phyloP scores from a whole-genome alignment of 495 filamentous ascomycete species.

The Lichenothelia convexa region DNA sequence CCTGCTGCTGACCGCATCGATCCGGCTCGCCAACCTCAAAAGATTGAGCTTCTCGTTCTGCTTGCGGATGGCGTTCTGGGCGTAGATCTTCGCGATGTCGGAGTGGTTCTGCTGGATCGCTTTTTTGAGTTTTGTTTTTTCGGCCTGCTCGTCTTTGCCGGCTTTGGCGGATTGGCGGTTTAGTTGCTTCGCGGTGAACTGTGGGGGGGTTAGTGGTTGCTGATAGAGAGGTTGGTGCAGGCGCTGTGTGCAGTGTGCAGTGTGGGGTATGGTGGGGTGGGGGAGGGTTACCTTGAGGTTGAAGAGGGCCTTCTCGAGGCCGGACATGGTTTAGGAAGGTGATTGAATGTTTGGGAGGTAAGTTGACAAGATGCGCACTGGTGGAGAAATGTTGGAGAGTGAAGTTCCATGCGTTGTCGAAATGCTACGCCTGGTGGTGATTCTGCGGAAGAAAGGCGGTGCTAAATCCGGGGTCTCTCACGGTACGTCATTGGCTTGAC shows the following conservation, averaged over 20 bases:
- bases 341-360: background rate
- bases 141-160: slow-evolving; percentile 59
- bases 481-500: too few species aligned
- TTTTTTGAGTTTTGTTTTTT: slow-evolving; percentile 73
- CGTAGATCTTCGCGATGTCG: slow-evolving; percentile 67
- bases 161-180: slow-evolving; percentile 67
- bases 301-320: slow-evolving; percentile 46
- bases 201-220: slow-evolving; percentile 3
- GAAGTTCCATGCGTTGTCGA: too few species aligned
- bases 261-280: background rate
- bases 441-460: too few species aligned
- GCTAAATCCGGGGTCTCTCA: too few species aligned
- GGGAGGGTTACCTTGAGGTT: slow-evolving; percentile 35
- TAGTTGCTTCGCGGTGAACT: slow-evolving; percentile 76
- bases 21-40: slow-evolving; percentile 35
- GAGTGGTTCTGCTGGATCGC: slow-evolving; percentile 45
- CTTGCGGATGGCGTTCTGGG: slow-evolving; percentile 71
- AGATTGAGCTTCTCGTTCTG: slow-evolving; percentile 49
- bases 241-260: too few species aligned
- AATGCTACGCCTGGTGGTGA: too few species aligned
- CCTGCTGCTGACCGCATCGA: slow-evolving; percentile 42
- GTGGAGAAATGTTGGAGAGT: too few species aligned
- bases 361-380: too few species aligned
- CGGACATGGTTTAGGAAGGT: slow-evolving; percentile 29
- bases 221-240: slow-evolving; percentile 3